Base-by-base conservation (phyloP, 306 rosid species). In the Malus asiatica region DNA sequence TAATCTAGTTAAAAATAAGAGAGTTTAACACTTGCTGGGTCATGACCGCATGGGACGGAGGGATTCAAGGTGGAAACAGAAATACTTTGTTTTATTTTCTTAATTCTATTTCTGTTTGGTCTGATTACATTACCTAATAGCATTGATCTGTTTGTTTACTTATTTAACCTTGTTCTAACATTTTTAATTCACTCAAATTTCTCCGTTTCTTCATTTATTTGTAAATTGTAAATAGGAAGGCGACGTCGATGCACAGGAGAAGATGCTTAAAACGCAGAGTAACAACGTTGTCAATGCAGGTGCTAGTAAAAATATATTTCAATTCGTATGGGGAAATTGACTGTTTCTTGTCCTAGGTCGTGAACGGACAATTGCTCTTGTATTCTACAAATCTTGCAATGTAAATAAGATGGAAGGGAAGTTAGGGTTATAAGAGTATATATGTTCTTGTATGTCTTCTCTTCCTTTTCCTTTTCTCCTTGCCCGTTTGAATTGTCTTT, bases 301-400 rank as follows among this genome's bases (percentile, higher is more conserved):
- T 67, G 97, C 98, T 57, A 95, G 98, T 77, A 93, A 89, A 83
- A 92, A 92, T 68, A 90, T 95, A 78, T 95, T 88, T 78, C 88
- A 88, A 76, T 85, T 95, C 29, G 87, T 95, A 77, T 95, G 98
- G 98, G 91, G 97, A 44, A 81, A 77, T 69, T 86, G 84, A 88
- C 68, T 42, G 25, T 38, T 79, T 35, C 62, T 33, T 68, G 20
- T 55, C 44, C 33, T 45, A n/a, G 1, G 4, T 48, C 16, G 18
- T 25, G 9, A 15, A 68, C 16, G 51, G 27, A 65, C 61, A 44
- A 25, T 33, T 8, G 44, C 22, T 35, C 66, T 4, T 32, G 32
- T 32, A 32, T 3, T 27, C 73, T 25, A 29, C 42, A 16, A 15
- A 69, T 27, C 19, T 48, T 51, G 18, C 48, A 3, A 35, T 57